Evolutionary conservation across 2,329 filamentous ascomycete genomes (phyloP).

Genomic region (Beauveria asiatica): DNA sequence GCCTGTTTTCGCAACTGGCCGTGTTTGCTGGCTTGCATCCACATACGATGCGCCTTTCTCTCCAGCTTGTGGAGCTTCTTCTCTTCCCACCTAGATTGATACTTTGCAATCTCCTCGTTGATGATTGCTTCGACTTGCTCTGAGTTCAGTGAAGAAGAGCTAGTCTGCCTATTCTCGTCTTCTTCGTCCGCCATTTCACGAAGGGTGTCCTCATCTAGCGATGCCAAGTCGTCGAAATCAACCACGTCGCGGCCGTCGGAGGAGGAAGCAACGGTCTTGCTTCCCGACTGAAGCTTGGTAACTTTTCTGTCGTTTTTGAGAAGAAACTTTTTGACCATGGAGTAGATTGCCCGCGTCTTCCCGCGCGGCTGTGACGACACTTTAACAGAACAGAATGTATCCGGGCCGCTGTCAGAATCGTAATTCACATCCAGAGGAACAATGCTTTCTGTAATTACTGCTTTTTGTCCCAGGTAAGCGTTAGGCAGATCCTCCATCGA

Average conservation of each 20-base stretch:
- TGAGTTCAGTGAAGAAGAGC: neutral
- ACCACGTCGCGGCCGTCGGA: conserved; percentile 32
- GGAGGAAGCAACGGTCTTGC: conserved; percentile 4
- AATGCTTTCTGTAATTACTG: conserved; percentile 18
- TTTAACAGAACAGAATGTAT: neutral
- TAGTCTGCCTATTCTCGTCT: conserved; percentile 21
- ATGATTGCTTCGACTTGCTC: conserved; percentile 41
- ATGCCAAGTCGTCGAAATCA: conserved; percentile 28
- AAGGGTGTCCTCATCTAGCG: conserved; percentile 47
- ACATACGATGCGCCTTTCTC: conserved; percentile 50
- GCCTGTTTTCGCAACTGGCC: conserved; percentile 21
- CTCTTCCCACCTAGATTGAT: conserved; percentile 48
- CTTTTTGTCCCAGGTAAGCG: conserved; percentile 29
- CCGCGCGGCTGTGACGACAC: conserved; percentile 28
- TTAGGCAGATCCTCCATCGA: conserved; percentile 11
- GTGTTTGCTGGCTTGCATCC: conserved; percentile 45
- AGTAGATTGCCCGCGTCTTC: conserved; percentile 34
- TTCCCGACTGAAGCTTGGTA: conserved; percentile 4
- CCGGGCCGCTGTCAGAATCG: neutral
- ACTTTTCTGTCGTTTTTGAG: conserved; percentile 18
- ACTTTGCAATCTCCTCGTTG: conserved; percentile 41
- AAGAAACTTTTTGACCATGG: conserved; percentile 33
- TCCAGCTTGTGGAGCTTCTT: conserved; percentile 47
- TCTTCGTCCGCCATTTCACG: conserved; percentile 53
- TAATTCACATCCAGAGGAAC: neutral